These are phyloP conservation scores for Byssoonygena ceratinophila DNA, from an alignment of 2,329 filamentous ascomycete genomes.

Conservation along the genomic window DNA sequence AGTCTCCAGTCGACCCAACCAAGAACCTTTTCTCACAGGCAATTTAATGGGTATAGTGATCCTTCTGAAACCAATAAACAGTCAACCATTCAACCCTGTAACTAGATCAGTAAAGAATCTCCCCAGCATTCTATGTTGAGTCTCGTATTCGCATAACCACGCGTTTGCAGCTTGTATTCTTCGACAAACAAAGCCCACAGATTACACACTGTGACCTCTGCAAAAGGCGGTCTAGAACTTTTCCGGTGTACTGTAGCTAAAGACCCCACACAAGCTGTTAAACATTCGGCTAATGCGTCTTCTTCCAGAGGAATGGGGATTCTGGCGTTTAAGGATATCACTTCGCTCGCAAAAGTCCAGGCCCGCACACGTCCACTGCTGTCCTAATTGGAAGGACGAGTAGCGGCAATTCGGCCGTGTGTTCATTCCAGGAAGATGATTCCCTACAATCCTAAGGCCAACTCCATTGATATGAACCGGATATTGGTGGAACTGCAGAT, in stretches of 20 bases:
- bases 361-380: no score
- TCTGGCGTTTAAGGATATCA: background rate
- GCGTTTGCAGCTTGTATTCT: background rate
- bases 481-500: background rate
- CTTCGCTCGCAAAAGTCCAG: background rate
- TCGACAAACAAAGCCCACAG: background rate
- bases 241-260: background rate
- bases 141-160: background rate
- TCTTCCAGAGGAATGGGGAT: background rate
- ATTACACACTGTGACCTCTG: background rate
- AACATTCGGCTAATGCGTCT: background rate
- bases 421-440: no score
- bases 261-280: constrained; percentile 8
- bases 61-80: no score
- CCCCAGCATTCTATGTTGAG: background rate
- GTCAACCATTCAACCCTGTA: no score
- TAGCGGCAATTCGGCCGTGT: no score
- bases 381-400: no score
- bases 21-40: no score
- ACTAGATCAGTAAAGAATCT: no score
- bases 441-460: no score
- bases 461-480: no score
- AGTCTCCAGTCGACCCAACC: no score
- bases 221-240: background rate
- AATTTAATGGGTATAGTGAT: no score